Evolutionary conservation across 2,329 filamentous ascomycete species (phyloP).

Genomic region (Ophiostoma ips): DNA sequence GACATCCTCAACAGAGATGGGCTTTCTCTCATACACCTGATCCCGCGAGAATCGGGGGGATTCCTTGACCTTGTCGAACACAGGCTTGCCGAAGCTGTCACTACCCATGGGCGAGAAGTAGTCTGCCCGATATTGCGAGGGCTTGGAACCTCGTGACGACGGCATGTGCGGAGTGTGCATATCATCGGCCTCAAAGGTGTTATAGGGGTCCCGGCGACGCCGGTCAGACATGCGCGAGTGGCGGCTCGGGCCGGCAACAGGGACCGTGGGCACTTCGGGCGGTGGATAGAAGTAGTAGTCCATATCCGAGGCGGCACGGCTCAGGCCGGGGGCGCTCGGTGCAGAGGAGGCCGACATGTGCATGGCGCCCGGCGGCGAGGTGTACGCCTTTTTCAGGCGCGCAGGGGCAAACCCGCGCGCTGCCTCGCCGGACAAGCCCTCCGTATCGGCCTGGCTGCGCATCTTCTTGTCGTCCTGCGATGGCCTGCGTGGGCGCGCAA

Average conservation of each 20-base stretch:
- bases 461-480: slow-evolving; percentile 14
- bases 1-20: slow-evolving; percentile 13
- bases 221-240: slow-evolving; percentile 9
- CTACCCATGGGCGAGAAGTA: not conserved
- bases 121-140: not conserved
- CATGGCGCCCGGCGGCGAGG: slow-evolving; percentile 11
- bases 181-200: slow-evolving; percentile 11
- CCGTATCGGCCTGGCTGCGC: not conserved
- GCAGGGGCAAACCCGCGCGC: slow-evolving; percentile 13
- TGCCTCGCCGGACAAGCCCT: not conserved
- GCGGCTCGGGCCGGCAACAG: not conserved
- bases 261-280: slow-evolving; percentile 4
- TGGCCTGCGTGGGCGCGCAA: slow-evolving; percentile 4
- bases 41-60: slow-evolving; percentile 9
- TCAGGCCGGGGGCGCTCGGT: slow-evolving; percentile 8
- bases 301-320: slow-evolving; percentile 13
- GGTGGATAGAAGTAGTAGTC: slow-evolving; percentile 8
- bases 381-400: slow-evolving; percentile 18
- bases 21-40: slow-evolving; percentile 13
- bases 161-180: no score
- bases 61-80: slow-evolving; percentile 11
- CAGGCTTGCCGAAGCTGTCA: not conserved
- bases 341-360: slow-evolving; percentile 11
- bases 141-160: not conserved
- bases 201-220: slow-evolving; percentile 9